Conservation (phyloP, 2,329 filamentous ascomycete species). For the Penicillium paneum region DNA sequence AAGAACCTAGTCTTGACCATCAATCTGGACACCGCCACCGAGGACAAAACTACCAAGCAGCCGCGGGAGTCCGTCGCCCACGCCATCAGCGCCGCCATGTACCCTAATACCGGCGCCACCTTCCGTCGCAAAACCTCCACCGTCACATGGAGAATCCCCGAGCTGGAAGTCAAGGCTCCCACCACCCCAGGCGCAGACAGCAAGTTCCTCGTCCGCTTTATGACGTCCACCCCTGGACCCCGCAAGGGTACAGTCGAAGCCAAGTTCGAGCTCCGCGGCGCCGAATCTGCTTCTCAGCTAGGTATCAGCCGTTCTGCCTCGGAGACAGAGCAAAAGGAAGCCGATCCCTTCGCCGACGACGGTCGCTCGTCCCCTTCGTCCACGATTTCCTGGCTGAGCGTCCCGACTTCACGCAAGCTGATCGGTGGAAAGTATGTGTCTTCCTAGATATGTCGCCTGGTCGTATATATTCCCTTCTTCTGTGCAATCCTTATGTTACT, state of each 20-base stretch:
- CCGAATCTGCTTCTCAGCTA: conserved; percentile 61
- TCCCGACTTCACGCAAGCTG: conserved; percentile 65
- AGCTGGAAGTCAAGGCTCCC: conserved; percentile 51
- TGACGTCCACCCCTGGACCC: conserved; percentile 67
- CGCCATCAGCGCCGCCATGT: conserved; percentile 45
- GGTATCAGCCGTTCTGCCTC: conserved; percentile 51
- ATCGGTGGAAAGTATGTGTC: conserved; percentile 74
- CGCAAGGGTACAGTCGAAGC: conserved; percentile 77
- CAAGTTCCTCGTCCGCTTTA: conserved; percentile 80
- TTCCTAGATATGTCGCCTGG: conserved; percentile 24
- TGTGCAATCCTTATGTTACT: not conserved
- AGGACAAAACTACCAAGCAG: conserved; percentile 47
- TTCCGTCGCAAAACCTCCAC: conserved; percentile 48
- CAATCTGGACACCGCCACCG: conserved; percentile 40
- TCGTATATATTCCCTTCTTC: conserved; percentile 16
- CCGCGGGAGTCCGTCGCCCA: conserved; percentile 39
- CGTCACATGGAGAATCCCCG: conserved; percentile 46
- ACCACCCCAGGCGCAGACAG: conserved; percentile 48
- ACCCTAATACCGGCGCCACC: conserved; percentile 43
- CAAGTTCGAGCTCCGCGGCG: conserved; percentile 67
- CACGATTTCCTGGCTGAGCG: conserved; percentile 59
- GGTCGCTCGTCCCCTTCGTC: conserved; percentile 31
- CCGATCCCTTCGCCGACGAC: conserved; percentile 51
- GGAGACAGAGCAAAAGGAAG: conserved; percentile 29
- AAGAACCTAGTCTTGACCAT: conserved; percentile 75